These are phyloP conservation scores for Pisolithus marmoratus DNA, from an alignment of 768 basidiomycete genomes.

Conservation along the genomic window DNA sequence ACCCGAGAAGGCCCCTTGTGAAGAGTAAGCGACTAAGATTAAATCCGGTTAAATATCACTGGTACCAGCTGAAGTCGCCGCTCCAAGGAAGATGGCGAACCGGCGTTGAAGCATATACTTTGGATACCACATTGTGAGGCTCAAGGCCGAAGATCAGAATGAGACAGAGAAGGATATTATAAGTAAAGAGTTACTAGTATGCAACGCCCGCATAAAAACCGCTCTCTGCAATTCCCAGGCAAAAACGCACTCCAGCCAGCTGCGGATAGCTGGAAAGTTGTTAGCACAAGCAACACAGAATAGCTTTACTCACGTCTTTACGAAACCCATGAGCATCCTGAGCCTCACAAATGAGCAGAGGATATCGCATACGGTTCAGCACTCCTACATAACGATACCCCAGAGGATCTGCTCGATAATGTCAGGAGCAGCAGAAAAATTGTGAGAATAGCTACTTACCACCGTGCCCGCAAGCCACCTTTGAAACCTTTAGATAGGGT, in stretches of 20 bases:
- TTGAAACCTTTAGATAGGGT: background rate
- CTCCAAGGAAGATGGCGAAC: conserved; percentile 59
- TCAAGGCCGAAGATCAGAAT: conserved; percentile 14
- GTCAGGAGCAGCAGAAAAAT: background rate
- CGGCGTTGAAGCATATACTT: conserved; percentile 54
- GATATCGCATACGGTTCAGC: no score
- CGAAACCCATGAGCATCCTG: conserved; percentile 59
- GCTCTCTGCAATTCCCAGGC: conserved; percentile 62
- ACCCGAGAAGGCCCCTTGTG: conserved; percentile 48
- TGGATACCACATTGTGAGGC: conserved; percentile 66
- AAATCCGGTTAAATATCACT: background rate
- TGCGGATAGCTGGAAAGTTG: conserved; percentile 45
- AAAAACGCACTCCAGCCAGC: conserved; percentile 51
- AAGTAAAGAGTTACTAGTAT: conserved; percentile 48
- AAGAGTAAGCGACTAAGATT: background rate
- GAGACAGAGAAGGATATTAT: conserved; percentile 10
- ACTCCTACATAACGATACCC: conserved; percentile 55
- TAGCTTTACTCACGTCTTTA: conserved; percentile 44
- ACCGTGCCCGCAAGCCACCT: conserved; percentile 66
- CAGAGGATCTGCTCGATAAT: conserved; percentile 43
- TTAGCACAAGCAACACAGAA: background rate
- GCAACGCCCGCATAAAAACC: conserved; percentile 70
- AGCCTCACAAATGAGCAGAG: background rate
- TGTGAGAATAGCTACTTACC: conserved; percentile 26
- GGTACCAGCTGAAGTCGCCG: conserved; percentile 52